A percentile compares a stretch with the other conserved stretches of the same genome.
These are phyloP conservation scores for Aureobasidium namibiae DNA, from an alignment of 2,329 filamentous ascomycete species.

Conservation along the genomic window DNA sequence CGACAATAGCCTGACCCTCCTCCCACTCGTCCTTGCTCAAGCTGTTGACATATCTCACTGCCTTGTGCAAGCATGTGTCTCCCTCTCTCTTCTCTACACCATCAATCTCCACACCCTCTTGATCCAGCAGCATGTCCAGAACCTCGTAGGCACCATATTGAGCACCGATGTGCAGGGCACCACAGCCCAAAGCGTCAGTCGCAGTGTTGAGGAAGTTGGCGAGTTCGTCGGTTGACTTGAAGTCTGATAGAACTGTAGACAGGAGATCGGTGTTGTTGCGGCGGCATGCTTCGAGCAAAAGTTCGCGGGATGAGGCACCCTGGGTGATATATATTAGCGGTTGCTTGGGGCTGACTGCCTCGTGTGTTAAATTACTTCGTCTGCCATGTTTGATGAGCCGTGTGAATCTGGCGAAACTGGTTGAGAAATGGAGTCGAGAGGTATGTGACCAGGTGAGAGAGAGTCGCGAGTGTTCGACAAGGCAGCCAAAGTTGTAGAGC, in stretches of 20 bases:
- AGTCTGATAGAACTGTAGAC: conserved; percentile 58
- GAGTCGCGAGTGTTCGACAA: neutral
- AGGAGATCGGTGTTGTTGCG: conserved; percentile 87
- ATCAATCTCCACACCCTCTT: conserved; percentile 79
- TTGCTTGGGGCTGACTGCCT: neutral
- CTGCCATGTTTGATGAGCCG: conserved; percentile 11
- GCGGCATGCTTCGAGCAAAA: conserved; percentile 85
- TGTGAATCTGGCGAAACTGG: neutral
- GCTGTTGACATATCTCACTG: conserved; percentile 66
- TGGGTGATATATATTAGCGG: neutral
- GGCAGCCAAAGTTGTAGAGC: neutral
- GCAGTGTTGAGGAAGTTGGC: conserved; percentile 77
- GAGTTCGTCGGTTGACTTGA: conserved; percentile 50
- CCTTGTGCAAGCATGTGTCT: conserved; percentile 73
- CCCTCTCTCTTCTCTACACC: conserved; percentile 61
- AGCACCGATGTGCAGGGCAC: conserved; percentile 84
- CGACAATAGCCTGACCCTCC: conserved; percentile 58
- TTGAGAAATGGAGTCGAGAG: neutral
- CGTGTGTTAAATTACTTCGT: conserved; percentile 13
- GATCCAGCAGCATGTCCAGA: conserved; percentile 74
- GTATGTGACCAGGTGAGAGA: neutral
- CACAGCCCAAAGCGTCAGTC: conserved; percentile 76
- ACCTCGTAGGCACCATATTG: conserved; percentile 77
- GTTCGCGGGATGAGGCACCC: conserved; percentile 76
- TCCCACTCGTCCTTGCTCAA: conserved; percentile 55